Evolutionary conservation across 2,329 filamentous ascomycete species (phyloP).

Genomic region (Paradendryphiella salina): DNA sequence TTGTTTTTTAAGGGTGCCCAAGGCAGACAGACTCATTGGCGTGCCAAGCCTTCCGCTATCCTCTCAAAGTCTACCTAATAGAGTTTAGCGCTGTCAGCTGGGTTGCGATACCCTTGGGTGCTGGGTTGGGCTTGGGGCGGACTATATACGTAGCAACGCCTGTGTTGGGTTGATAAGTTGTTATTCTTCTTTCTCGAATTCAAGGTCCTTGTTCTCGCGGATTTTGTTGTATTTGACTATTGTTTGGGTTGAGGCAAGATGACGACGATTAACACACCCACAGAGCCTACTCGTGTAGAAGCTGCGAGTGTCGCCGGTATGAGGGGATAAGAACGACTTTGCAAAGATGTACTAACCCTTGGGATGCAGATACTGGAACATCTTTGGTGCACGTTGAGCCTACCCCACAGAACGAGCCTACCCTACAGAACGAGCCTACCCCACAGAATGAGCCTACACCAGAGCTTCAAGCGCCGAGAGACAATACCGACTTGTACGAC

Average conservation of each 20-base stretch:
- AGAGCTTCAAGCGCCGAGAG: background rate
- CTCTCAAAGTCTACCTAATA: constrained; percentile 5
- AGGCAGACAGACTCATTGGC: background rate
- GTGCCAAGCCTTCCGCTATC: constrained; percentile 2
- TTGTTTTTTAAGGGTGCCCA: background rate
- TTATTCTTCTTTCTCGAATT: background rate
- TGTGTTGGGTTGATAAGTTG: background rate
- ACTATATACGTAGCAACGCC: too few species aligned
- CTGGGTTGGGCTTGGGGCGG: background rate
- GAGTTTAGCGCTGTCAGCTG: background rate
- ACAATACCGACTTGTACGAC: constrained; percentile 25
- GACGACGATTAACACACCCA: background rate
- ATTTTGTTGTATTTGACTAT: background rate
- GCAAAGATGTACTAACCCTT: background rate
- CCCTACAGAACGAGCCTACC: too few species aligned
- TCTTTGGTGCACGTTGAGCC: background rate
- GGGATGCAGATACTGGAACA: background rate
- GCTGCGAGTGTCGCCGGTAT: background rate
- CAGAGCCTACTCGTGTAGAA: background rate
- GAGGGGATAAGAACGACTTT: background rate
- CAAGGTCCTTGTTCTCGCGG: too few species aligned
- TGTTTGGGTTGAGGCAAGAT: background rate
- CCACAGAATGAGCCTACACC: background rate
- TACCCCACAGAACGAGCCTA: background rate
- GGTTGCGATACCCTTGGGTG: background rate